Conservation (phyloP, 306 rosid genomes). For the Gleditsia sinensis region DNA sequence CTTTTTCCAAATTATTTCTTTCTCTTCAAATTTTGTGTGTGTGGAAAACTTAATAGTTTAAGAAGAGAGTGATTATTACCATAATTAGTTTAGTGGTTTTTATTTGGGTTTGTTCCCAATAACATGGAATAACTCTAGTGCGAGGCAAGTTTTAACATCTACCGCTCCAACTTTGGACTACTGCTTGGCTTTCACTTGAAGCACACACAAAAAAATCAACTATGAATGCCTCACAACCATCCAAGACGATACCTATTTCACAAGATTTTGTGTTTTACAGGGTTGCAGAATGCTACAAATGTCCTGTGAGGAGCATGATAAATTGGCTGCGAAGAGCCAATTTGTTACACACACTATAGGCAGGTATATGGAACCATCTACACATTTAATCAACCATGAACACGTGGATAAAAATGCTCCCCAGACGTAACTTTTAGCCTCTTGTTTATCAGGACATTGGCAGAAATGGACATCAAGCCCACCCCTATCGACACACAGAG, state of each 20-base stretch:
- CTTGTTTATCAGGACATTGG: constrained; percentile 45
- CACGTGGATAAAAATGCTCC: neutral
- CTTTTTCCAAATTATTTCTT: too few relatives aligned
- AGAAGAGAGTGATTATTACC: too few relatives aligned
- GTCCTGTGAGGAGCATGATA: constrained; percentile 72
- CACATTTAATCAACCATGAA: neutral
- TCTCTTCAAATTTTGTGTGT: too few relatives aligned
- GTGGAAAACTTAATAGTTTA: too few relatives aligned
- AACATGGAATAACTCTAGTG: too few relatives aligned
- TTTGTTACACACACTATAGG: constrained; percentile 69
- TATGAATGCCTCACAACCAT: neutral
- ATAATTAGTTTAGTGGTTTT: too few relatives aligned
- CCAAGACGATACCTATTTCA: neutral
- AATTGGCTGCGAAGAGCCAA: constrained; percentile 65
- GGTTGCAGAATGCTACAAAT: constrained; percentile 73
- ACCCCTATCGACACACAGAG: constrained; percentile 62
- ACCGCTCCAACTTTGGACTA: too few relatives aligned
- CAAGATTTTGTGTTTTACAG: constrained; percentile 17
- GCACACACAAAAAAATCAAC: too few relatives aligned
- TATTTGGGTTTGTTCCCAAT: too few relatives aligned
- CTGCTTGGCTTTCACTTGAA: too few relatives aligned
- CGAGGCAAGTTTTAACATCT: too few relatives aligned
- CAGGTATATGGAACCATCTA: constrained; percentile 46
- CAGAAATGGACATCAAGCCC: constrained; percentile 52
- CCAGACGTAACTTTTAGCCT: neutral